Evolutionary conservation across 2,329 filamentous ascomycete genomes (phyloP), one percentile per base, ranked within the genome.

Genomic region (Calonectria hawksworthii): DNA sequence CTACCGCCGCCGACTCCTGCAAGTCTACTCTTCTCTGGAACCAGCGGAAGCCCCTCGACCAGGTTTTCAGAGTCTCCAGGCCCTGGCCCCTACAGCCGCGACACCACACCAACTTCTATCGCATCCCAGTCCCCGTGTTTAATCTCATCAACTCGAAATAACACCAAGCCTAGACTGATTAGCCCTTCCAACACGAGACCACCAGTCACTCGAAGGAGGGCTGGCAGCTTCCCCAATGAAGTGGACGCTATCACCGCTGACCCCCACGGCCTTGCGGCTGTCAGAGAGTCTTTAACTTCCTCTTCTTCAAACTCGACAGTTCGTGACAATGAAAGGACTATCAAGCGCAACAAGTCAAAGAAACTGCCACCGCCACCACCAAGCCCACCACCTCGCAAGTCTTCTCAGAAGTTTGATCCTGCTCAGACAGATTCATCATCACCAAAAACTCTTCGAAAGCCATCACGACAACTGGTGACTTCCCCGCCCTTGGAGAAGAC

Each of bases 91-190:
- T 96, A 95, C 84, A 96, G 94, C 81, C 90, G 94, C 76, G 93
- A 94, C 74, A 95, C 94, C 0, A 96, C 94, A 4, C 94, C 94
- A 9, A 95, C 94, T 6, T 96, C 94, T 13, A 92, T 94, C 76
- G 94, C 93, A 10, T 96, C 94, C 1, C 93, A 94, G 79, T 96
- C 94, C 21, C 93, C 94, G 4, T 90, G 91, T 4, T 83, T 93
- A 6, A 84, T 91, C 82, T 89, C 81, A 75, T 90, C 85, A 69
- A 87, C 83, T 75, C 88, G 85, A 78, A 88, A 83, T 32, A 85
- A 86, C 65, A 83, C 87, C n/a, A 88, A 89, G 78, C 81, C 84
- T 73, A 88, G 88, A 78, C 90, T 92, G 82, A 85, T 85, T 70
- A 93, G 91, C 80, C 91, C 89, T 61, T 86, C 88, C 63, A 84